phyloP scores from a whole-genome alignment of 2,329 filamentous ascomycete genomes.

The Ophiostoma triangulosporum region DNA sequence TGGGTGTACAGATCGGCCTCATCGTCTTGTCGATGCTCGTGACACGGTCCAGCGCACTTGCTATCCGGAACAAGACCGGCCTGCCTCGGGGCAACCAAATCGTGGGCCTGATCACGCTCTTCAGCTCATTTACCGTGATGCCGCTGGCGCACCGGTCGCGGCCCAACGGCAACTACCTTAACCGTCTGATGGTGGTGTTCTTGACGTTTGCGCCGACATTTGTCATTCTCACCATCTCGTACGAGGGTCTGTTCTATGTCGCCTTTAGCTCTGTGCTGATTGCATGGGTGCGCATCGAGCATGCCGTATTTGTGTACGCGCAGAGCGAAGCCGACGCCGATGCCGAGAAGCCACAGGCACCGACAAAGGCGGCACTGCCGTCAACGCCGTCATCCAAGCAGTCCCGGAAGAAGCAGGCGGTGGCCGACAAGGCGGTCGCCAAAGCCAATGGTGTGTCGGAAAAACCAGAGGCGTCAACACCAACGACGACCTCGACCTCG shows the following conservation, averaged over 20 bases:
- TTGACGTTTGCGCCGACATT: slow-evolving; percentile 87
- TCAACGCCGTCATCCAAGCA: slow-evolving; percentile 6
- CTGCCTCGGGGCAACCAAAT: slow-evolving; percentile 79
- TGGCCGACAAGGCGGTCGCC: not conserved
- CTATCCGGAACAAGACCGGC: slow-evolving; percentile 71
- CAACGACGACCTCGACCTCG: not conserved
- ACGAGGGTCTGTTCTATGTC: slow-evolving; percentile 92
- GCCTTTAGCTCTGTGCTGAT: slow-evolving; percentile 72
- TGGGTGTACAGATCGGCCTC: slow-evolving; percentile 65
- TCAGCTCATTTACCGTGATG: slow-evolving; percentile 54
- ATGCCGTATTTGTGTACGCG: slow-evolving; percentile 48
- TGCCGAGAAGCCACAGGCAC: not conserved
- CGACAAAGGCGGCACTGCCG: not conserved
- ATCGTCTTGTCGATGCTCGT: slow-evolving; percentile 71
- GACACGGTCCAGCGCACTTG: slow-evolving; percentile 73
- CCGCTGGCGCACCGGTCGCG: slow-evolving; percentile 71
- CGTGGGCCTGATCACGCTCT: slow-evolving; percentile 66
- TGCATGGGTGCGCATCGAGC: slow-evolving; percentile 85
- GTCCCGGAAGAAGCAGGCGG: slow-evolving; percentile 15
- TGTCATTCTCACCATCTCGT: slow-evolving; percentile 92
- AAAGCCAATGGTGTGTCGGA: not conserved
- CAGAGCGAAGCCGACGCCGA: not conserved
- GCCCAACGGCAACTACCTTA: slow-evolving; percentile 77
- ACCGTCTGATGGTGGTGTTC: slow-evolving; percentile 79
- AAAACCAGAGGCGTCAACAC: not conserved